Evolutionary conservation across 2,329 filamentous ascomycete genomes (phyloP).

Genomic region (Calonectria ilicicola): DNA sequence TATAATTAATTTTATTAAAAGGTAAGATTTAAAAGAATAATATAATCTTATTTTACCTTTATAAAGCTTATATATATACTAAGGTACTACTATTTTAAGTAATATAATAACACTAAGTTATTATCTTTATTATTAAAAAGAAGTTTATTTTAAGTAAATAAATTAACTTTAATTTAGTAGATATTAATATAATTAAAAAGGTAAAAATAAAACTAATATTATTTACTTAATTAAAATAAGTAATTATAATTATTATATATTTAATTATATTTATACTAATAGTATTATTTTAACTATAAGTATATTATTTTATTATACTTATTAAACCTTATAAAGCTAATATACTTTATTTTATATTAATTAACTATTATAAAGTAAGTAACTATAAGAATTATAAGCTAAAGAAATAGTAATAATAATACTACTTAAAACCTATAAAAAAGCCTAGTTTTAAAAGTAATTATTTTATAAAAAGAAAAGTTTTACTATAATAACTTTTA

Average conservation of each 20-base stretch:
- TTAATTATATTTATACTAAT: slow-evolving; percentile 21
- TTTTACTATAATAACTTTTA: too few relatives aligned
- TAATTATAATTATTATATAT: slow-evolving; percentile 11
- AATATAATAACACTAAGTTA: slow-evolving; percentile 14
- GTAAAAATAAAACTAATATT: slow-evolving; percentile 10
- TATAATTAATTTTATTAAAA: background rate
- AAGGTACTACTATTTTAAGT: slow-evolving; percentile 18
- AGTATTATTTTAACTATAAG: slow-evolving; percentile 18
- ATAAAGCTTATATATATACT: background rate
- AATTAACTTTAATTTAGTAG: slow-evolving; percentile 16
- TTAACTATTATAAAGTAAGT: slow-evolving; percentile 3
- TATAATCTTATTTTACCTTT: background rate
- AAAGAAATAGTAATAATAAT: background rate
- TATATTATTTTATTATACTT: slow-evolving; percentile 5
- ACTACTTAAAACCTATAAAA: too few relatives aligned
- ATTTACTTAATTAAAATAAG: slow-evolving; percentile 3
- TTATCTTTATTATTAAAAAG: slow-evolving; percentile 15
- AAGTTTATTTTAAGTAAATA: slow-evolving; percentile 17
- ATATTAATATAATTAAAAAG: background rate
- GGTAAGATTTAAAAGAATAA: background rate
- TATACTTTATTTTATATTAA: slow-evolving; percentile 3
- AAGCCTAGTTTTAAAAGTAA: too few relatives aligned
- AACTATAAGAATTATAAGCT: background rate
- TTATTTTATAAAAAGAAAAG: too few relatives aligned
- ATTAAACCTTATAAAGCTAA: slow-evolving; percentile 16